Evolutionary conservation across 108 stramenopile genomes (phyloP).

Genomic region (Cyclotella sp.): DNA sequence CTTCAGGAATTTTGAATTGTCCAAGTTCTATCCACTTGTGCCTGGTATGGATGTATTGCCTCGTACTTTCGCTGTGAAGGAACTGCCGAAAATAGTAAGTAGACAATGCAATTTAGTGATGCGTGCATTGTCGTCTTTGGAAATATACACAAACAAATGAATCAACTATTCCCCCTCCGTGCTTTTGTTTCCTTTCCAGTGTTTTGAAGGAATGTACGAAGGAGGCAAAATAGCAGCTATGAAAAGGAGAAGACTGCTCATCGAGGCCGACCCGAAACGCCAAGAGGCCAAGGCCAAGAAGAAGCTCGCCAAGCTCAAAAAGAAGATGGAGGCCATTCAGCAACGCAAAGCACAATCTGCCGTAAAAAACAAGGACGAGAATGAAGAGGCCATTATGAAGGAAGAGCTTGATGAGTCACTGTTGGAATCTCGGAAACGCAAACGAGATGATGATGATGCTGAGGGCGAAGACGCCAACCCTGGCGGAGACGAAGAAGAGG

Average conservation of each 20-base stretch:
- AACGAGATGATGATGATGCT: conserved; percentile 37
- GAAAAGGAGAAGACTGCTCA: conserved; percentile 78
- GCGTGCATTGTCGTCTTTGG: not conserved
- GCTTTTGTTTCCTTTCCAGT: conserved; percentile 15
- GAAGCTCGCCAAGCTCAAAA: conserved; percentile 73
- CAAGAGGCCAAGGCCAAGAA: conserved; percentile 66
- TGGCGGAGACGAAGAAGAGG: conserved; percentile 58
- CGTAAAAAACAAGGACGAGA: conserved; percentile 19
- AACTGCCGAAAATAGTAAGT: conserved; percentile 66
- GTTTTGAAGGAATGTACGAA: conserved; percentile 83
- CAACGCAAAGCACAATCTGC: conserved; percentile 60
- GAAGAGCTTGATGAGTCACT: conserved; percentile 36
- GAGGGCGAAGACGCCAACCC: conserved; percentile 33
- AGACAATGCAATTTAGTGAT: not conserved
- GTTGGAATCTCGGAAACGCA: conserved; percentile 38
- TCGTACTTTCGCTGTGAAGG: conserved; percentile 73
- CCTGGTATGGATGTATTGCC: conserved; percentile 88
- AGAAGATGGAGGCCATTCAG: conserved; percentile 81
- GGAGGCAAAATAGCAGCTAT: conserved; percentile 86
- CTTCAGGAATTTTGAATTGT: conserved; percentile 85
- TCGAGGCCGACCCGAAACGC: conserved; percentile 77
- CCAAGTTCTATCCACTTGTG: conserved; percentile 71
- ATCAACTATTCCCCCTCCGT: not conserved
- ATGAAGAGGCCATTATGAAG: conserved; percentile 30
- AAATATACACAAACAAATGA: not conserved